Evolutionary conservation across 495 filamentous ascomycete genomes (phyloP), one percentile per base, ranked within the genome.

Genomic region (Neurospora sp.): DNA sequence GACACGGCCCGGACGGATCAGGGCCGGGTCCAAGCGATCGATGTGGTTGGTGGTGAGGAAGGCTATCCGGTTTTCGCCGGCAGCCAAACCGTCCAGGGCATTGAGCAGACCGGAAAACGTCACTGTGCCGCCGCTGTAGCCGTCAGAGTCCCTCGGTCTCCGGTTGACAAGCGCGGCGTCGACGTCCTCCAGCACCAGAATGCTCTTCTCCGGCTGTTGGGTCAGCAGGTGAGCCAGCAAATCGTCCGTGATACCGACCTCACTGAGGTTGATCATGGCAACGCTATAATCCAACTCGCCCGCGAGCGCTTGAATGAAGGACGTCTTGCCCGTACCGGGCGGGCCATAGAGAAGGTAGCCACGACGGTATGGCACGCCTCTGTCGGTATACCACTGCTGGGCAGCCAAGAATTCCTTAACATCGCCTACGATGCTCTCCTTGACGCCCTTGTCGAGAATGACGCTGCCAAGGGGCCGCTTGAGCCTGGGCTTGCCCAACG

Each of bases 21-120:
- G 84, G 31, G 96, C 96, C 74, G 90, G 89, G 77, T 99, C 96
- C 2, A 99, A 87, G 20, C 92, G 88, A 71, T 97, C 93, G 39
- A 96, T 88, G 74, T 98, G 93, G 75, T 99, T 99, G 27, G 96
- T 99, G 6, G 96, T 99, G 69, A 99, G 87, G 80, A 99, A 96
- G 18, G 96, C 88, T 70, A 99, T 91, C 18, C 96, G 87, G 81
- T 98, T 94, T 77, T 99, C 96, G 3, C 93, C 93, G 73, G 94
- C 96, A n/a, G 94, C 94, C 9, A 98, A 90, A 0, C 96, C 96
- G 75, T 99, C 96, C 16, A 99, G 83, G 1, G 96, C 94, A 81
- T 99, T 99, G 73, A 99, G 81, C 69, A 99, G 79, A 0, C 96
- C 96, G 0, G 96, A 98, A 79, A 97, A 98, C 0, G 96, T 99